These are phyloP conservation scores for Penicillium subrubescens DNA, from an alignment of 495 filamentous ascomycete genomes.

Conservation along the genomic window DNA sequence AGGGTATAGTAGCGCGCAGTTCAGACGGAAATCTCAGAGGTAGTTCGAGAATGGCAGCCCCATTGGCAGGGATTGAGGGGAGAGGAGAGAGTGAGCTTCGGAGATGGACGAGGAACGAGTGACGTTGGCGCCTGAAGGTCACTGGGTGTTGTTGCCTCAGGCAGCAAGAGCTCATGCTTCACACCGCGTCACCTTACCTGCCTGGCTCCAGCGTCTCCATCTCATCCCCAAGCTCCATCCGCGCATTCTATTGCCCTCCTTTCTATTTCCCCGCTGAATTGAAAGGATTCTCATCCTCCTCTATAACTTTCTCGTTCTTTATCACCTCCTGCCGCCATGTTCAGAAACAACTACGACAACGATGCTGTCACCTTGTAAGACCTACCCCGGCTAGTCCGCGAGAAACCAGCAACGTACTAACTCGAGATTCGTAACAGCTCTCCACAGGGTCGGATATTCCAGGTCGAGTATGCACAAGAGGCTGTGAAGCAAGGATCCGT, in stretches of 20 bases:
- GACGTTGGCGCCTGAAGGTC: conserved; percentile 43
- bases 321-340: conserved; percentile 63
- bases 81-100: conserved; percentile 8
- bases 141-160: conserved; percentile 39
- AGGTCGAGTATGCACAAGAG: conserved; percentile 98
- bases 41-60: conserved; percentile 17
- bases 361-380: conserved; percentile 98
- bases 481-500: conserved; percentile 99
- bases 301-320: conserved; percentile 12
- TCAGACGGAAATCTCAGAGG: conserved; percentile 10
- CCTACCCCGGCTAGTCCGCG: conserved; percentile 31
- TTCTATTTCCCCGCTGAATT: conserved; percentile 17
- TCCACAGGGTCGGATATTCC: conserved; percentile 98
- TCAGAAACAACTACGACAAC: conserved; percentile 99
- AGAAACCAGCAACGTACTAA: conserved; percentile 24
- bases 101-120: conserved; percentile 28
- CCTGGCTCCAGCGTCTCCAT: conserved; percentile 34
- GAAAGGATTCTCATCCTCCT: background rate
- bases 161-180: conserved; percentile 40
- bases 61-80: conserved; percentile 26
- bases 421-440: conserved; percentile 60
- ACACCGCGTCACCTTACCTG: conserved; percentile 39
- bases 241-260: conserved; percentile 23
- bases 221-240: conserved; percentile 20
- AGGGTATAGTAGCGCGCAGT: background rate